Evolutionary conservation across 495 filamentous ascomycete genomes (phyloP).

Genomic region (Poronia punctata): DNA sequence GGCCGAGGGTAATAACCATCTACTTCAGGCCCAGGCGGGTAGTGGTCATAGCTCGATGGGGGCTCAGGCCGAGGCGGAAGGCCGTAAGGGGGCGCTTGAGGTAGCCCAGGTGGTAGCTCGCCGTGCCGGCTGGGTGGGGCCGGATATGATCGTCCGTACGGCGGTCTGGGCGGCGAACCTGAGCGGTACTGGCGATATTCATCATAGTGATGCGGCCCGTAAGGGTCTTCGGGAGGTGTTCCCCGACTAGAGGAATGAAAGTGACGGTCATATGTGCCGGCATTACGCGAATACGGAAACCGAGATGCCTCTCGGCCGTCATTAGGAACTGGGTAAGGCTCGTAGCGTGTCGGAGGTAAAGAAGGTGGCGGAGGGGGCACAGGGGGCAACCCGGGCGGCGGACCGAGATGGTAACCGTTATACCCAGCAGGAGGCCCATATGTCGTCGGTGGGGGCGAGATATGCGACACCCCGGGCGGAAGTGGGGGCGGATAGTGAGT

Average conservation of each 20-base stretch:
- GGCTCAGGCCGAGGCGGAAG: neutral
- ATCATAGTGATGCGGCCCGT: conserved; percentile 8
- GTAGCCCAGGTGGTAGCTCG: conserved; percentile 25
- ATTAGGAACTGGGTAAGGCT: conserved; percentile 18
- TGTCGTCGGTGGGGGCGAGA: conserved; percentile 21
- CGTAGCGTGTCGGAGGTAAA: conserved; percentile 14
- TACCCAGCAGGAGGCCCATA: conserved; percentile 21
- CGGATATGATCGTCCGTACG: conserved; percentile 8
- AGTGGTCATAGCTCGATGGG: neutral
- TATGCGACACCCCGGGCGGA: conserved; percentile 18
- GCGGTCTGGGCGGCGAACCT: neutral
- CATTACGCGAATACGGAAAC: conserved; percentile 1
- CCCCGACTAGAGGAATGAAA: conserved; percentile 7
- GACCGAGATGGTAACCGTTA: conserved; percentile 13
- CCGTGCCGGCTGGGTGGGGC: conserved; percentile 19
- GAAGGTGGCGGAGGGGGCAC: conserved; percentile 4
- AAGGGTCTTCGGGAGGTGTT: conserved; percentile 3
- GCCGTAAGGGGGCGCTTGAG: conserved; percentile 13
- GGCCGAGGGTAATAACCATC: conserved; percentile 4
- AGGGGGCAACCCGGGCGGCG: conserved; percentile 8
- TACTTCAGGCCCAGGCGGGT: conserved; percentile 1
- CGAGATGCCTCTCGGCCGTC: neutral
- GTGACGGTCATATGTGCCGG: conserved; percentile 8
- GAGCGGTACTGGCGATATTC: conserved; percentile 3
- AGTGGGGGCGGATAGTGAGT: conserved; percentile 34